These are phyloP conservation scores for Kwoniella bestiolae DNA, from an alignment of 768 basidiomycete species.

Conservation along the genomic window DNA sequence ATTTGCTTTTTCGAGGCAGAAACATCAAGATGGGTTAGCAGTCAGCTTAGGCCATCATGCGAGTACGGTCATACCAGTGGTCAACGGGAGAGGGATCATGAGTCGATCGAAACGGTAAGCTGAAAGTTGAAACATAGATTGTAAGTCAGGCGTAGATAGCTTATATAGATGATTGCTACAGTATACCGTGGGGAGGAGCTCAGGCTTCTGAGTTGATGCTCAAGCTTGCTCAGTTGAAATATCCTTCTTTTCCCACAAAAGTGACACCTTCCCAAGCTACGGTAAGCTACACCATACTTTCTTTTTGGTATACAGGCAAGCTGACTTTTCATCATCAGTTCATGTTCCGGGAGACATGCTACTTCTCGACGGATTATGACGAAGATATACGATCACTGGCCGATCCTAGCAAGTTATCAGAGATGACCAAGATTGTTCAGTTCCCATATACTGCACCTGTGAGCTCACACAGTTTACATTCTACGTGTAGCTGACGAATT, in stretches of 20 bases:
- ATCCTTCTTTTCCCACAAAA: conserved; percentile 86
- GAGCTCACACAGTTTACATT: no score
- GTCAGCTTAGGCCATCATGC: conserved; percentile 90
- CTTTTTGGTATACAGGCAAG: no score
- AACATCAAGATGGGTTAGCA: conserved; percentile 74
- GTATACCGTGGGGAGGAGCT: conserved; percentile 90
- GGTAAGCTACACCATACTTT: no score
- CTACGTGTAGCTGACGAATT: conserved; percentile 8
- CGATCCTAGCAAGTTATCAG: conserved; percentile 69
- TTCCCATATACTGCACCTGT: conserved; percentile 73
- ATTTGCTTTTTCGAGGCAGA: conserved; percentile 88
- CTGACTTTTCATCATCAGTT: conserved; percentile 63
- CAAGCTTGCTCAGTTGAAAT: conserved; percentile 92
- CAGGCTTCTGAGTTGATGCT: conserved; percentile 90
- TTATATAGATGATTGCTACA: background rate
- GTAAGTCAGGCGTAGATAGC: background rate
- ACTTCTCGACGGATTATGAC: conserved; percentile 78
- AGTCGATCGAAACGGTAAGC: conserved; percentile 82
- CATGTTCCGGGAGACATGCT: conserved; percentile 86
- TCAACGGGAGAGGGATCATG: conserved; percentile 79
- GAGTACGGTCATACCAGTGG: conserved; percentile 86
- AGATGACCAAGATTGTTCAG: conserved; percentile 74
- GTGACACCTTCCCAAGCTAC: conserved; percentile 76
- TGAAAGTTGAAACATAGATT: no score
- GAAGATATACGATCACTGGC: conserved; percentile 69